Conservation (phyloP, 2,329 filamentous ascomycete genomes). For the Claviceps fusiformis region DNA sequence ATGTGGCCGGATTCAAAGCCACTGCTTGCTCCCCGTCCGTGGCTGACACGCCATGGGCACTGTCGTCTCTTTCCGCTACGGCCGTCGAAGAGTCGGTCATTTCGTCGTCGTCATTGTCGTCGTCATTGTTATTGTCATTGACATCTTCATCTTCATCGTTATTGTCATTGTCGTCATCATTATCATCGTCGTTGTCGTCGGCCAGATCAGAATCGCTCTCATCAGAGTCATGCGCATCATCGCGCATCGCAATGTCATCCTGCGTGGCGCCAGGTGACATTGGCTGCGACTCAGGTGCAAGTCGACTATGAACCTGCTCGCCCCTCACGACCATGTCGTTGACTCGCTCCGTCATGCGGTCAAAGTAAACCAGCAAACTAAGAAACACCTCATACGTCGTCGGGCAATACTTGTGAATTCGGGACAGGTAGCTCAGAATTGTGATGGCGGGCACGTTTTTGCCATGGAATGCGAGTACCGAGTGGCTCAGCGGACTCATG, state of each 20-base stretch:
- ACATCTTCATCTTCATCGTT: constrained; percentile 37
- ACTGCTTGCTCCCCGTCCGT: constrained; percentile 13
- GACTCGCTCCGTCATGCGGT: constrained; percentile 94
- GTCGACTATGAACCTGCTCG: constrained; percentile 34
- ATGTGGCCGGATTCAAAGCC: constrained; percentile 29
- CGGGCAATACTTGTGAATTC: constrained; percentile 97
- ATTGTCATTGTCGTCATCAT: constrained; percentile 30
- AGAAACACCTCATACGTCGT: constrained; percentile 97
- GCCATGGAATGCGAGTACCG: constrained; percentile 87
- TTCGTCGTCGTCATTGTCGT: constrained; percentile 15
- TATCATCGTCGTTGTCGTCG: constrained; percentile 29
- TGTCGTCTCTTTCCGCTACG: constrained; percentile 11
- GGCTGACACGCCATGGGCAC: constrained; percentile 10
- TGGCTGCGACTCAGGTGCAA: constrained; percentile 5
- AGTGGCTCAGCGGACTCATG: constrained; percentile 44
- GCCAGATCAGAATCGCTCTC: constrained; percentile 38
- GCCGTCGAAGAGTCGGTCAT: constrained; percentile 19
- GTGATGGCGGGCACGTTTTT: constrained; percentile 97
- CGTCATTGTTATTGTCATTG: constrained; percentile 30
- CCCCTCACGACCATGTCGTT: constrained; percentile 66
- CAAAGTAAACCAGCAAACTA: constrained; percentile 91
- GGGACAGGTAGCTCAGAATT: constrained; percentile 85
- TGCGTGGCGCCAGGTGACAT: constrained; percentile 5
- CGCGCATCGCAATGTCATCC: constrained; percentile 19
- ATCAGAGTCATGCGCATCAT: constrained; percentile 19